Evolutionary conservation across 768 basidiomycete genomes (phyloP), one percentile per base, ranked within the genome.

Genomic region (Kwoniella sp.): DNA sequence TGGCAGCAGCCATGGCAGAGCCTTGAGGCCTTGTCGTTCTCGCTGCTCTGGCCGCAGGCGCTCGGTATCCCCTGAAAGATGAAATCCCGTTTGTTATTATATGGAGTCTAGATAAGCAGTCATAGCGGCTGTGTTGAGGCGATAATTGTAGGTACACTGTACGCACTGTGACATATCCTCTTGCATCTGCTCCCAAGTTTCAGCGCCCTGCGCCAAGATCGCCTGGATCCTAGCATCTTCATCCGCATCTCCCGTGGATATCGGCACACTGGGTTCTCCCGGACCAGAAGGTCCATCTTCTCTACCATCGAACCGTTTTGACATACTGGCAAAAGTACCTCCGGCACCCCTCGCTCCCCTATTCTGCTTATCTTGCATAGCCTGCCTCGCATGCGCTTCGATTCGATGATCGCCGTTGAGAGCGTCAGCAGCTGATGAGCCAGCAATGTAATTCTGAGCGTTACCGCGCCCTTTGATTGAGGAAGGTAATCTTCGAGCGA

Each of bases 121-220:
- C n/a, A n/a, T n/a, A n/a, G n/a, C n/a, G n/a, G n/a, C n/a, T n/a
- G n/a, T n/a, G n/a, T n/a, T n/a, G n/a, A n/a, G n/a, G n/a, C n/a
- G n/a, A n/a, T n/a, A n/a, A n/a, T n/a, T n/a, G n/a, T n/a, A n/a
- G n/a, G n/a, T n/a, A n/a, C 37, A 5, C 10, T 19, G 86, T 83
- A 93, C 94, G 84, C 84, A 99, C 96, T 92, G 88, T 79, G 93
- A 90, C 94, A 99, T 97, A 85, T 95, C 92, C 85, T 97, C 93
- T 83, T 97, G 92, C 77, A 93, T 89, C 85, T 94, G 90, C 83
- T 96, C 90, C 96, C 95, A 99, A 81, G 93, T 91, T 68, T 90
- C 88, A 44, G 88, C 88, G 81, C 92, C 90, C 64, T 90, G 90
- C 80, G 91, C 89, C 80, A 98, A 94, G 91, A 99, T 96, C 71